Percentiles rank a stretch among this genome's conserved stretches.
These are phyloP conservation scores for Coemansia sp. DNA, from an alignment of 192 early-diverging fungal species.

Conservation along the genomic window DNA sequence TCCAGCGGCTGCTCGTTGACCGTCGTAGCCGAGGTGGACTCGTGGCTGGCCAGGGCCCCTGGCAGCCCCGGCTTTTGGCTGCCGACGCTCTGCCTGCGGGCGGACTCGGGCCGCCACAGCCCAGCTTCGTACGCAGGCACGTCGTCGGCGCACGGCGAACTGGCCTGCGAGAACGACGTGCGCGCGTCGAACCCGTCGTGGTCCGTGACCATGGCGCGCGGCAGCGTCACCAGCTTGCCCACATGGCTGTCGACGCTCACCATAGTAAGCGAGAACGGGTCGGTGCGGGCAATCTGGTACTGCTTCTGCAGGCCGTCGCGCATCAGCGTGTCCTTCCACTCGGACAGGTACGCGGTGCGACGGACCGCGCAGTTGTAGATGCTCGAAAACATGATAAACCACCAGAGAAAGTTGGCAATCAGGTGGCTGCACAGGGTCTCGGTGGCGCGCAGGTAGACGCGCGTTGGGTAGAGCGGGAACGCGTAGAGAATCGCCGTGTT, in stretches of 20 bases:
- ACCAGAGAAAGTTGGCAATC: slow-evolving; percentile 45
- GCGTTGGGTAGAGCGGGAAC: slow-evolving; percentile 36
- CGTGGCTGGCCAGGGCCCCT: slow-evolving; percentile 10
- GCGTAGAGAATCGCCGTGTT: slow-evolving; percentile 43
- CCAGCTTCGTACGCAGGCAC: background rate
- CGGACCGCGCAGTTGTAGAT: slow-evolving; percentile 41
- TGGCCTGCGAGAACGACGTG: slow-evolving; percentile 35
- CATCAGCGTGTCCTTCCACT: slow-evolving; percentile 46
- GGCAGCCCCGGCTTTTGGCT: background rate
- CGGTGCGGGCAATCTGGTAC: slow-evolving; percentile 43
- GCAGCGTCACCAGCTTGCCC: slow-evolving; percentile 25
- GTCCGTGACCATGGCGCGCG: slow-evolving; percentile 16
- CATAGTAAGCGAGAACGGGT: slow-evolving; percentile 39
- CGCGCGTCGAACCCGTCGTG: slow-evolving; percentile 23
- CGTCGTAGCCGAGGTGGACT: slow-evolving; percentile 39
- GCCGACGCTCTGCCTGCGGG: slow-evolving; percentile 8
- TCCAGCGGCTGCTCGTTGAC: slow-evolving; percentile 29
- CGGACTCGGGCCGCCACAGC: background rate
- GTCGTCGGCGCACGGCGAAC: background rate
- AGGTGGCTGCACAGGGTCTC: slow-evolving; percentile 30
- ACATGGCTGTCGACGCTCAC: slow-evolving; percentile 19
- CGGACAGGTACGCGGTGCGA: slow-evolving; percentile 22
- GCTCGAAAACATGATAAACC: slow-evolving; percentile 51
- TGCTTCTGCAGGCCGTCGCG: slow-evolving; percentile 48
- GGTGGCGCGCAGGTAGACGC: slow-evolving; percentile 7